Conservation (phyloP, 2,329 filamentous ascomycete species). For the Macrophomina phaseolina region DNA sequence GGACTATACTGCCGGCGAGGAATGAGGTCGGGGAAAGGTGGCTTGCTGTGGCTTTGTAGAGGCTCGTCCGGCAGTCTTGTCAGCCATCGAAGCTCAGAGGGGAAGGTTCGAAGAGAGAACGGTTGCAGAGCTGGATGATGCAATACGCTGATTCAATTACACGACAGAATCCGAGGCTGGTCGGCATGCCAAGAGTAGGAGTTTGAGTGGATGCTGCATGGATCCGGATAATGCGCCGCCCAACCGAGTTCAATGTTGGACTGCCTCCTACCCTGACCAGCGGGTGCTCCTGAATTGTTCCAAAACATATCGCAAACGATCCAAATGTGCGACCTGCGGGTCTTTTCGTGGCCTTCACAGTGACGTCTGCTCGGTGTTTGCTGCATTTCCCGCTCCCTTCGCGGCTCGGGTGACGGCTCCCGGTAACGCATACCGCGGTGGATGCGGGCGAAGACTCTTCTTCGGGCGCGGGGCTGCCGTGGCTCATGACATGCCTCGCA, state of each 20-base stretch:
- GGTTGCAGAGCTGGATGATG: slow-evolving; percentile 5
- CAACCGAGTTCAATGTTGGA: not conserved
- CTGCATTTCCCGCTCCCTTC: no score
- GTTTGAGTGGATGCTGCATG: slow-evolving; percentile 1
- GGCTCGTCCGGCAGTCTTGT: not conserved
- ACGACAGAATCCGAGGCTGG: not conserved
- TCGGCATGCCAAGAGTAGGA: slow-evolving; percentile 9
- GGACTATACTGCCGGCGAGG: not conserved
- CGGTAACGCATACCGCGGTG: not conserved
- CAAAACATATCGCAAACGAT: not conserved
- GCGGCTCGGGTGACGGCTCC: not conserved
- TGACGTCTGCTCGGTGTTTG: no score
- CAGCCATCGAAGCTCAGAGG: slow-evolving; percentile 1
- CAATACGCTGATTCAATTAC: slow-evolving; percentile 14
- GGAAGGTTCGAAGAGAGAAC: slow-evolving; percentile 19
- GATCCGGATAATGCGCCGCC: slow-evolving; percentile 5
- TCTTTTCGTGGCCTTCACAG: not conserved
- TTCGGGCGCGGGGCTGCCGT: not conserved
- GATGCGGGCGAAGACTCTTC: not conserved
- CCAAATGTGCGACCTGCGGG: not conserved
- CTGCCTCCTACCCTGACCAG: not conserved
- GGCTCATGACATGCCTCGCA: slow-evolving; percentile 17
- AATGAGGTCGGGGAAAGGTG: not conserved
- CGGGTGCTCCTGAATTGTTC: not conserved
- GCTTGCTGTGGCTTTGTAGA: not conserved